phyloP scores from a whole-genome alignment of 805 yeast species.

The Lipomyces mesembrius region DNA sequence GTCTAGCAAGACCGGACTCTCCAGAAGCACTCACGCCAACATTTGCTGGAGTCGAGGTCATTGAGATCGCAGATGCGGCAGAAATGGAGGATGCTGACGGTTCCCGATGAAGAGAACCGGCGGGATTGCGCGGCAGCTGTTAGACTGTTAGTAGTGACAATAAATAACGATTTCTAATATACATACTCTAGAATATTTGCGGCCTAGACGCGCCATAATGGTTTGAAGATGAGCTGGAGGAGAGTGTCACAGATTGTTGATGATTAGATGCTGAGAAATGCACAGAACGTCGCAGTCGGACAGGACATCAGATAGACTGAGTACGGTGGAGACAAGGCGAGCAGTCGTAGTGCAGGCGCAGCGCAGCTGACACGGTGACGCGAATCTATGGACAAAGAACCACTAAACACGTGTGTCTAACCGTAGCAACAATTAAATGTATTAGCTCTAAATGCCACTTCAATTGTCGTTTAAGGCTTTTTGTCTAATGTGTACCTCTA shows the following conservation, averaged over 20 bases:
- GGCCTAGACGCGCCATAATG: conserved; percentile 35
- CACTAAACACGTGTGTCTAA: no score
- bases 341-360: background rate
- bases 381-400: background rate
- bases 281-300: background rate
- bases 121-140: conserved; percentile 30
- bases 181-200: conserved; percentile 33
- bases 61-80: conserved; percentile 13
- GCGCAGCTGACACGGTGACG: conserved; percentile 1
- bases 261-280: conserved; percentile 2
- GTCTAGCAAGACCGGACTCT: conserved; percentile 9
- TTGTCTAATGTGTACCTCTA: no score
- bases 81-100: conserved; percentile 23
- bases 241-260: background rate
- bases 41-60: conserved; percentile 6
- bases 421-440: no score
- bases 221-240: background rate
- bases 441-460: no score
- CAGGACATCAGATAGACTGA: background rate
- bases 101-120: conserved; percentile 19
- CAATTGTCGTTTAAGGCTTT: no score
- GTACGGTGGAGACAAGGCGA: background rate
- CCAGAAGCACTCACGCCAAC: conserved; percentile 4
- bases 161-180: background rate
- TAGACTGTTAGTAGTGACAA: background rate